Conservation (phyloP, 495 filamentous ascomycete species). For the Chaetomidium leptoderma region DNA sequence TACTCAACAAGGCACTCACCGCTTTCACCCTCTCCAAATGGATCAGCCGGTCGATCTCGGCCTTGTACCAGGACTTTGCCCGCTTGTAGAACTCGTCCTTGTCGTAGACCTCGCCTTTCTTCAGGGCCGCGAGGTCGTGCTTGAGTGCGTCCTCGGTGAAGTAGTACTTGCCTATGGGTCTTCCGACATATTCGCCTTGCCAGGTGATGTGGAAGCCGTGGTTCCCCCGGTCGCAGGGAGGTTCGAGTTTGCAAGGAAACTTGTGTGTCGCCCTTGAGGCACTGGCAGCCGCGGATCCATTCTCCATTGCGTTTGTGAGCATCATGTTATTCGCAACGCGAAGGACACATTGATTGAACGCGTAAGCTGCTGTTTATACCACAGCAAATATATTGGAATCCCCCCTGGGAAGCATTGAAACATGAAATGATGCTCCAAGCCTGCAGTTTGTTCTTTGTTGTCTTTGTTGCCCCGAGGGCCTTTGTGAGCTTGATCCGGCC, state of each 20-base stretch:
- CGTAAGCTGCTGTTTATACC: too few species aligned
- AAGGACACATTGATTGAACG: too few species aligned
- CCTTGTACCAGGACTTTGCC: slow-evolving; percentile 32
- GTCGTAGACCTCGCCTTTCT: slow-evolving; percentile 19
- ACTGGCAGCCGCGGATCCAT: background rate
- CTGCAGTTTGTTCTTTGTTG: too few species aligned
- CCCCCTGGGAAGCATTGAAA: too few species aligned
- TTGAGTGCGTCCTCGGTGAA: slow-evolving; percentile 19
- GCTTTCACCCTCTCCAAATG: slow-evolving; percentile 11
- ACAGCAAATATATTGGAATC: too few species aligned
- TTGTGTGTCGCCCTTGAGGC: background rate
- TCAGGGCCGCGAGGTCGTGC: slow-evolving; percentile 24
- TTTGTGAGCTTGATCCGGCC: too few species aligned
- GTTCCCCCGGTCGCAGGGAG: slow-evolving; percentile 19
- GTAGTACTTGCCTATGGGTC: slow-evolving; percentile 20
- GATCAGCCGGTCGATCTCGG: slow-evolving; percentile 26
- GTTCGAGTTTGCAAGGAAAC: slow-evolving; percentile 12
- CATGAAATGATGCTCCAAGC: too few species aligned
- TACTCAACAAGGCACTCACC: slow-evolving; percentile 1
- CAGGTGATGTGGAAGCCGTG: slow-evolving; percentile 3
- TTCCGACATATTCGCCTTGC: background rate
- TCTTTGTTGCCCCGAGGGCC: too few species aligned
- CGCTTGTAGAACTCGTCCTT: slow-evolving; percentile 26
- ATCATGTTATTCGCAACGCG: too few species aligned
- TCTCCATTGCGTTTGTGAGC: background rate